These are phyloP conservation scores for Aspergillus piperis DNA, from an alignment of 2,329 filamentous ascomycete species.

Conservation along the genomic window DNA sequence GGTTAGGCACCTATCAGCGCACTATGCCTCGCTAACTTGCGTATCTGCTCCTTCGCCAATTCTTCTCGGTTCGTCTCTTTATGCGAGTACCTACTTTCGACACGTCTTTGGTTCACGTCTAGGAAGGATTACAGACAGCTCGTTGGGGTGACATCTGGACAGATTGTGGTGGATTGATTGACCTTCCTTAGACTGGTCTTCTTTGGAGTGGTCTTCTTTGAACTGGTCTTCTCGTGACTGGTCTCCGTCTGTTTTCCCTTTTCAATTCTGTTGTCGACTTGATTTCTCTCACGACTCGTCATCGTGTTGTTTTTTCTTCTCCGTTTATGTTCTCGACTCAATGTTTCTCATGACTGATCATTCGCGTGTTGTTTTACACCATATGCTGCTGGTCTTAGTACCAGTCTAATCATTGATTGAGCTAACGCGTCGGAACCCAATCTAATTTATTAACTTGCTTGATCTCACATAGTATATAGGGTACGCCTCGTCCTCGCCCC, in stretches of 20 bases:
- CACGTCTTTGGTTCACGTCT: too few species aligned
- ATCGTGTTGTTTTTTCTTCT: neutral
- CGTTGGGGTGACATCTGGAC: too few species aligned
- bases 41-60: neutral
- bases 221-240: too few species aligned
- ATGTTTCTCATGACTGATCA: too few species aligned
- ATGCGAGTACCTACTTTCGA: too few species aligned
- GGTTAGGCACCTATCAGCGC: slow-evolving; percentile 34
- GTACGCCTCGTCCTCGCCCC: neutral
- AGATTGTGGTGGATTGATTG: too few species aligned
- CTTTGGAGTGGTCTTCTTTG: too few species aligned
- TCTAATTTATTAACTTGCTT: neutral
- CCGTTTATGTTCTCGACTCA: neutral
- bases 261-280: neutral
- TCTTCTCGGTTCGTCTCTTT: neutral
- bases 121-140: too few species aligned
- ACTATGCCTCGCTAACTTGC: slow-evolving; percentile 21
- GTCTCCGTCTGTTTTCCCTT: neutral
- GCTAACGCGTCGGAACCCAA: neutral
- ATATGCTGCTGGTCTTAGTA: neutral
- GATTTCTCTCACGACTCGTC: neutral
- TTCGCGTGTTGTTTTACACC: neutral
- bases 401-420: neutral
- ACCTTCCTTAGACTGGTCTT: too few species aligned
- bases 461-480: neutral